These are phyloP conservation scores for Xylariaceae sp. DNA, from an alignment of 2,329 filamentous ascomycete genomes.

Conservation along the genomic window DNA sequence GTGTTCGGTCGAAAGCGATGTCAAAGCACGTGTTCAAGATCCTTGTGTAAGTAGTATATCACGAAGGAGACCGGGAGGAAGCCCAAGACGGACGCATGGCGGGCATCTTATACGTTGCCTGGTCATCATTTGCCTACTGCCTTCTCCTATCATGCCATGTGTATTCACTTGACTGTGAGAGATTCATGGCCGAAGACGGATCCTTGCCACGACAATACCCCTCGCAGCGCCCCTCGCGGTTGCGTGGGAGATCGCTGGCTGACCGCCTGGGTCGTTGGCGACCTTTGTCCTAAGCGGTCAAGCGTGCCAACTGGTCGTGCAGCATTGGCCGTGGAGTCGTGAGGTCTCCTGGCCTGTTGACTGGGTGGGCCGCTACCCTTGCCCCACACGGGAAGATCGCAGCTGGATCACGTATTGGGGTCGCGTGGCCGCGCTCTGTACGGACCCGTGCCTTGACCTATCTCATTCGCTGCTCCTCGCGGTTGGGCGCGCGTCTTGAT, in stretches of 20 bases:
- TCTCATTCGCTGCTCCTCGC: too few relatives aligned
- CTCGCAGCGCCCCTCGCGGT: constrained; percentile 14
- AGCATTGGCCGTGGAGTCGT: constrained; percentile 15
- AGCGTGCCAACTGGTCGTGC: constrained; percentile 22
- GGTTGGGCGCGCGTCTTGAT: constrained; percentile 1
- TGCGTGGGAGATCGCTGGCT: constrained; percentile 12
- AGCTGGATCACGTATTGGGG: constrained; percentile 12
- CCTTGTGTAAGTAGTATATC: constrained; percentile 2
- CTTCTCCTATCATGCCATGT: not conserved
- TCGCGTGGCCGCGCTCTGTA: constrained; percentile 14
- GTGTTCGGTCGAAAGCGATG: constrained; percentile 5
- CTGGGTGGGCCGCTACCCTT: constrained; percentile 5
- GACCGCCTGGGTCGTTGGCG: constrained; percentile 11
- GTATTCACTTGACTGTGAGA: constrained; percentile 5
- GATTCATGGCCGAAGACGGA: constrained; percentile 15
- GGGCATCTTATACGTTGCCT: constrained; percentile 17
- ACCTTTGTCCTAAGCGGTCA: constrained; percentile 3
- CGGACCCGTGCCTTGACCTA: constrained; percentile 3
- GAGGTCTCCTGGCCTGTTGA: constrained; percentile 17
- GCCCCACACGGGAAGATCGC: constrained; percentile 22
- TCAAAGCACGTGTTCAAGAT: not conserved
- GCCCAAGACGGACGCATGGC: not conserved
- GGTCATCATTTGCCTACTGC: not conserved
- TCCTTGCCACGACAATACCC: constrained; percentile 12
- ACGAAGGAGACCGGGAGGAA: constrained; percentile 1